Evolutionary conservation across 2,329 filamentous ascomycete species (phyloP), one percentile per base, ranked within the genome.

Genomic region (Phyllosticta citribraziliensis): DNA sequence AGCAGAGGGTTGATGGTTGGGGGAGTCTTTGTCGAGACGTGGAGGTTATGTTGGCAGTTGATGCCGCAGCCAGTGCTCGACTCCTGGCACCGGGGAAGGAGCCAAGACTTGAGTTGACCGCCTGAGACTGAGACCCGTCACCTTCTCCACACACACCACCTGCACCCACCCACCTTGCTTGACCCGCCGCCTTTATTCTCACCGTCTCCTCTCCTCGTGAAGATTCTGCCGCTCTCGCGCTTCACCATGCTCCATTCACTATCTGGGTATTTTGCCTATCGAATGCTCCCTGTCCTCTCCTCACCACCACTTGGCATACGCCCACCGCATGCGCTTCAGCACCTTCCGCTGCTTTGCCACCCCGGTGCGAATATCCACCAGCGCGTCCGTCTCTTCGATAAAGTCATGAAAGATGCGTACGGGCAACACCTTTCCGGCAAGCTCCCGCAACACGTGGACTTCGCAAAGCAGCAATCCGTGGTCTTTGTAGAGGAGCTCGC

Each of bases 391-490:
- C 70, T 99, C 94, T 72, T 96, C 89, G 61, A 91, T 75, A 69
- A 99, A 97, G 68, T 97, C 92, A 67, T 86, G 85, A 69, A 88
- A 86, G 12, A 95, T 82, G 52, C 89, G 84, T 1, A 83, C 80
- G 0, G 91, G 91, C 66, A 97, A 83, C 51, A 91, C 75, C 22
- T 77, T 79, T 57, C 79, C 79, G 1, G 88, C 87, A 53, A 88
- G 81, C 67, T 84, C 84, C 54, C 91, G 84, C 58, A 99, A 78
- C 30, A 91, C 82, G 67, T 97, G 91, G 3, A 93, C 87, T 72
- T 99, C 93, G 72, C 91, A 96, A 4, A 99, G 80, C 52, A 99
- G 77, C 63, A 97, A 78, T 1, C 94, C 94, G 67, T 96, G 91
- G 67, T 97, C 91, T 74, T 93, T 95, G 78, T 96, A 97, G 1